phyloP scores from a whole-genome alignment of 2,329 filamentous ascomycete genomes.

The Fusarium chlamydosporum region DNA sequence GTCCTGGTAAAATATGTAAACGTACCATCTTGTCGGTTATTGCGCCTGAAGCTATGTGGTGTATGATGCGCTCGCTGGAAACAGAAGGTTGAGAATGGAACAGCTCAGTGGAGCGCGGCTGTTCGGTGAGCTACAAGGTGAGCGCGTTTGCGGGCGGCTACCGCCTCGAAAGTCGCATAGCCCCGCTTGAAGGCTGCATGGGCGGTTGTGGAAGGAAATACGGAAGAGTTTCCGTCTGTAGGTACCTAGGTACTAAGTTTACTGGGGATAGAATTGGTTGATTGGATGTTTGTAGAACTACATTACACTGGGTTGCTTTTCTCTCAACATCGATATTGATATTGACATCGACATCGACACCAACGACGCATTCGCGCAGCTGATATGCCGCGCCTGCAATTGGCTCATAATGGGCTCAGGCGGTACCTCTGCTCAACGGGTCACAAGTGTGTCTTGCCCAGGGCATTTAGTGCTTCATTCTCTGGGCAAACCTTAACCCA shows the following conservation, averaged over 20 bases:
- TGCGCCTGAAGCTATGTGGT: slow-evolving; percentile 40
- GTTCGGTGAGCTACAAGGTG: slow-evolving; percentile 48
- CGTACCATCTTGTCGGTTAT: slow-evolving; percentile 48
- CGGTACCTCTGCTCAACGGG: slow-evolving; percentile 73
- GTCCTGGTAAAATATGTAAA: background rate
- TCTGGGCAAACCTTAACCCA: slow-evolving; percentile 16
- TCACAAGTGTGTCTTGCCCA: slow-evolving; percentile 58
- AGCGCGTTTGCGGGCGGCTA: slow-evolving; percentile 33
- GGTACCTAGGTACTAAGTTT: too few species aligned
- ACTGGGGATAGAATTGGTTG: slow-evolving; percentile 9
- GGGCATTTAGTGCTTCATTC: slow-evolving; percentile 48
- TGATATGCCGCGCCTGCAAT: slow-evolving; percentile 51
- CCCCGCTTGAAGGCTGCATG: slow-evolving; percentile 37
- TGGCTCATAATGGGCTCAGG: slow-evolving; percentile 72
- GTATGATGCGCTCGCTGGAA: slow-evolving; percentile 45
- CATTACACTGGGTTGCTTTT: background rate
- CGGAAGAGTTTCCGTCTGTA: slow-evolving; percentile 36
- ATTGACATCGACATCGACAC: slow-evolving; percentile 8
- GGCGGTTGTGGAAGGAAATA: background rate
- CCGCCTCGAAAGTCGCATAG: slow-evolving; percentile 46
- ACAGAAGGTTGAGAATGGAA: slow-evolving; percentile 46
- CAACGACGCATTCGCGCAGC: slow-evolving; percentile 7
- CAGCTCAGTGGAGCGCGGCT: slow-evolving; percentile 49
- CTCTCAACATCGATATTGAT: slow-evolving; percentile 5
- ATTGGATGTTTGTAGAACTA: background rate